Percentiles rank a stretch among this genome's conserved stretches.
phyloP scores from a whole-genome alignment of 75 land plant species.

The Ceratopteris richardii region DNA sequence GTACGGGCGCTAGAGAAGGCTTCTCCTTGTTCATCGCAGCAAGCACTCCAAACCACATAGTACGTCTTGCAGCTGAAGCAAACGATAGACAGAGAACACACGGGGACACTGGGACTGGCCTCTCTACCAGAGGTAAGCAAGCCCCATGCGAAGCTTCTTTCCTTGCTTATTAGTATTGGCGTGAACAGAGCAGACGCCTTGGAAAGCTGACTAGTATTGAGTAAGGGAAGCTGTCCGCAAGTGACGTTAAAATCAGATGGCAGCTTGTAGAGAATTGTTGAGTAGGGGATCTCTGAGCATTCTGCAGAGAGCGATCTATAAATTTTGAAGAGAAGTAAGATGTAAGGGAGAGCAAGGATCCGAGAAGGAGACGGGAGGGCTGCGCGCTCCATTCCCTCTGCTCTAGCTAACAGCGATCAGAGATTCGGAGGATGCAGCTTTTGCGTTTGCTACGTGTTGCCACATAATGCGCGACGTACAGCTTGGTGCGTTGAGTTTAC shows the following conservation, averaged over 20 bases:
- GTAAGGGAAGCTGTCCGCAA: not conserved
- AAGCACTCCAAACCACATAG: not conserved
- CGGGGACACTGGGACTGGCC: not conserved
- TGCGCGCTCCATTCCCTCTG: too few species aligned
- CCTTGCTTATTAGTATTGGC: not conserved
- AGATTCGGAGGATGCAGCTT: too few species aligned
- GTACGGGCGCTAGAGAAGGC: not conserved
- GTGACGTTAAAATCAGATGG: not conserved
- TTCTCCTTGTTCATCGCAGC: not conserved
- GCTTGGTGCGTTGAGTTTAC: too few species aligned
- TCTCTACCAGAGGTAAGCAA: not conserved
- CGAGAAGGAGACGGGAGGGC: too few species aligned
- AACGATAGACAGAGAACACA: not conserved
- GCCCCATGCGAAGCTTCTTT: slow-evolving; percentile 1
- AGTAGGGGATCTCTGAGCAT: slow-evolving; percentile 12
- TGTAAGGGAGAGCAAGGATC: too few species aligned
- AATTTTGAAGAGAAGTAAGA: too few species aligned
- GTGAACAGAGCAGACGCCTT: not conserved
- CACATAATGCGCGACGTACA: too few species aligned
- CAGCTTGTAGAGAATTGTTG: not conserved
- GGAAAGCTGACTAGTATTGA: not conserved
- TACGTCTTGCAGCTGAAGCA: slow-evolving; percentile 1
- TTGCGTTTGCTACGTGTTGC: too few species aligned
- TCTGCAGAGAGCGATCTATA: too few species aligned
- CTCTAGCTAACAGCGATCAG: too few species aligned